Conservation (phyloP, 2,329 filamentous ascomycete genomes). For the Fusarium sp. region DNA sequence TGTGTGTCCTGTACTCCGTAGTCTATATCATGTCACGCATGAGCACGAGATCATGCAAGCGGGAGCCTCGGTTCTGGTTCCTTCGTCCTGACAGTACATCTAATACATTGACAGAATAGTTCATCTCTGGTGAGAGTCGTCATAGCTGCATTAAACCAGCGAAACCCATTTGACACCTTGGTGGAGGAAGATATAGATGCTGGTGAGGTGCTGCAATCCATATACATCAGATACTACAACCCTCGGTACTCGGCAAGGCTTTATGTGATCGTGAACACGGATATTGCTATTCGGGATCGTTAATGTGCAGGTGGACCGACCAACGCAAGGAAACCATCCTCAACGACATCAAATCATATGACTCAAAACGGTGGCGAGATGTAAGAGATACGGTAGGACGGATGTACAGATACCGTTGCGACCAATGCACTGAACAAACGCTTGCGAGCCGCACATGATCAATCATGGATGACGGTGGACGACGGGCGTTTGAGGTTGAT, state of each 20-base stretch:
- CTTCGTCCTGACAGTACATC: background rate
- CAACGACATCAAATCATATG: constrained; percentile 34
- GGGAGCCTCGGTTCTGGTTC: constrained; percentile 23
- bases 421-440: constrained; percentile 20
- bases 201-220: background rate
- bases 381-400: constrained; percentile 16
- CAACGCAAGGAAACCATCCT: constrained; percentile 13
- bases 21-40: constrained; percentile 30
- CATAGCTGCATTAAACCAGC: background rate
- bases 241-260: background rate
- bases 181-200: background rate
- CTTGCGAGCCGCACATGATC: constrained; percentile 41
- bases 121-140: background rate
- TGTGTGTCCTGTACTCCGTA: constrained; percentile 12
- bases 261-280: background rate
- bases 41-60: constrained; percentile 39
- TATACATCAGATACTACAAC: background rate
- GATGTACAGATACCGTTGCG: constrained; percentile 30
- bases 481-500: constrained; percentile 23
- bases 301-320: constrained; percentile 13
- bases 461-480: constrained; percentile 14
- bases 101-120: background rate
- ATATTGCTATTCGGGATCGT: constrained; percentile 21
- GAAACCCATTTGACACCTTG: too few relatives aligned
- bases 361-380: constrained; percentile 34